Evolutionary conservation across 805 yeast genomes (phyloP).

Genomic region (Gaillardinia entomophila): DNA sequence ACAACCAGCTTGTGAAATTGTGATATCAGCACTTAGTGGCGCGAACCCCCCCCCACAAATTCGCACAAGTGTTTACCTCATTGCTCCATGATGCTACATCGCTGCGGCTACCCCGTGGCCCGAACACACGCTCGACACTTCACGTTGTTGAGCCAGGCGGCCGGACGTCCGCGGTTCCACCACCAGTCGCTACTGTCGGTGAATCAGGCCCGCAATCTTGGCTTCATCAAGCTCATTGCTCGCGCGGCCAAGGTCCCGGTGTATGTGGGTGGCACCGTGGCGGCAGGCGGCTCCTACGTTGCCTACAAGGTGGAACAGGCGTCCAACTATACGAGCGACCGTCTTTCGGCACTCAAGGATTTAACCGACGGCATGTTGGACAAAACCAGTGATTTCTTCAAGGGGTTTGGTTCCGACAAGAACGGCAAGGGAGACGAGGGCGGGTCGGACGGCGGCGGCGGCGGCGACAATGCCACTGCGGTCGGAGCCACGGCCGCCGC

Average conservation of each 20-base stretch:
- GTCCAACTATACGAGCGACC: conserved; percentile 61
- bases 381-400: conserved; percentile 39
- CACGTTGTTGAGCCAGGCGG: not conserved
- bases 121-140: too few relatives aligned
- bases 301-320: conserved; percentile 92
- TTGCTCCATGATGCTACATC: too few relatives aligned
- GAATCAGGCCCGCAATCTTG: conserved; percentile 20
- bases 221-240: conserved; percentile 44
- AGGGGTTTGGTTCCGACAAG: conserved; percentile 19
- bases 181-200: not conserved
- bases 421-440: conserved; percentile 12
- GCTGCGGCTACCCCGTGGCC: too few relatives aligned
- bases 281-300: conserved; percentile 91
- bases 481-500: conserved; percentile 53
- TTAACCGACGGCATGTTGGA: conserved; percentile 52
- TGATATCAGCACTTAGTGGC: too few relatives aligned
- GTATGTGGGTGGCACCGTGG: conserved; percentile 81
- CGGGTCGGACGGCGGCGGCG: conserved; percentile 21
- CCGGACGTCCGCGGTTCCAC: not conserved
- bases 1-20: too few relatives aligned
- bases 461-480: conserved; percentile 29
- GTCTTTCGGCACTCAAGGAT: conserved; percentile 57
- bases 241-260: conserved; percentile 65
- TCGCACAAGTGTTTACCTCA: too few relatives aligned
- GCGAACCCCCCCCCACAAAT: too few relatives aligned